phyloP scores from a whole-genome alignment of 345 rosid genomes.

The Euphorbia lathyris region DNA sequence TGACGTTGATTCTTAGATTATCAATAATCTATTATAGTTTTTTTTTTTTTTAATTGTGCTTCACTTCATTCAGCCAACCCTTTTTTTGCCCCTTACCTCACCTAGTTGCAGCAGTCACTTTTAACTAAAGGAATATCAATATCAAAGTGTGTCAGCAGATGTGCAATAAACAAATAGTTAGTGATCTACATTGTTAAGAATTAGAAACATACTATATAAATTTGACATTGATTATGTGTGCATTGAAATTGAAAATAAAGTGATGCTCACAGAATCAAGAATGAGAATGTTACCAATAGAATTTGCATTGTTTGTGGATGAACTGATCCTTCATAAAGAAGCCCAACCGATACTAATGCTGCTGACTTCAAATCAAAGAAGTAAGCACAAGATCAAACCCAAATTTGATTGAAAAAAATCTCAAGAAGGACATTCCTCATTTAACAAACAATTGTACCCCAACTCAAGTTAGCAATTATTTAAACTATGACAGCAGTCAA shows the following conservation, averaged over 20 bases:
- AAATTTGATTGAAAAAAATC: background rate
- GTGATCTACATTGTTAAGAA: background rate
- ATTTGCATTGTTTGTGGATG: constrained; percentile 85
- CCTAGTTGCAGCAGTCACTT: too few species aligned
- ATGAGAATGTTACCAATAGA: constrained; percentile 55
- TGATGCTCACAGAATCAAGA: constrained; percentile 1
- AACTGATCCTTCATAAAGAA: constrained; percentile 93
- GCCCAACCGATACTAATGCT: constrained; percentile 86
- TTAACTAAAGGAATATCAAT: background rate
- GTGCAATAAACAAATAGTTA: background rate
- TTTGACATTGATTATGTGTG: background rate
- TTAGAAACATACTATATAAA: background rate
- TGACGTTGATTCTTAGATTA: too few species aligned
- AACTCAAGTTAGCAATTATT: background rate
- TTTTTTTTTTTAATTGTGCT: too few species aligned
- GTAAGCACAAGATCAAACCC: constrained; percentile 2
- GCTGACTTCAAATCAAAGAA: constrained; percentile 64
- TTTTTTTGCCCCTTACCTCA: too few species aligned
- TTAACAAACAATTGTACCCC: background rate
- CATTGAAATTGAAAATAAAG: background rate
- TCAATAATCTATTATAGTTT: too few species aligned
- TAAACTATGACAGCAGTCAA: background rate
- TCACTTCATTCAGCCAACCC: too few species aligned
- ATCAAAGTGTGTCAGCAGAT: background rate
- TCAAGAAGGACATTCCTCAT: background rate